Percentiles rank a stretch among this genome's conserved stretches.
Evolutionary conservation across 176 grass and related monocot genomes (phyloP).

Genomic region (Microstegium vimineum): DNA sequence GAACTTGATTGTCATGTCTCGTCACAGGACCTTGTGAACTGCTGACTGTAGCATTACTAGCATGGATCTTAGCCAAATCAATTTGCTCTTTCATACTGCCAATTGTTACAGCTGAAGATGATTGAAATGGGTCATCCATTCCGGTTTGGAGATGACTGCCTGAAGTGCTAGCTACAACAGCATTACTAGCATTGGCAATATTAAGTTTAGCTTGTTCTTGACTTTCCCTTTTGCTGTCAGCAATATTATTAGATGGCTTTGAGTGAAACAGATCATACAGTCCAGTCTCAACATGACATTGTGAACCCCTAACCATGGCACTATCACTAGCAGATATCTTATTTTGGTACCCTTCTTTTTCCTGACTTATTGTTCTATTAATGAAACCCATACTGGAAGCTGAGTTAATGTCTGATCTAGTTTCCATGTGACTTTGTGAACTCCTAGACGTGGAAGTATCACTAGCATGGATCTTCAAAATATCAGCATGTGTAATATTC

Average conservation of each 20-base stretch:
- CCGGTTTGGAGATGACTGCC: constrained; percentile 10
- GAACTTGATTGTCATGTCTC: constrained; percentile 22
- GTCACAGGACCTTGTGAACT: constrained; percentile 27
- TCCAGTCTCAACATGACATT: constrained; percentile 22
- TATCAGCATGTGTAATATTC: constrained; percentile 46
- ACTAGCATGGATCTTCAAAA: constrained; percentile 34
- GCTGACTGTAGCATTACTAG: constrained; percentile 26
- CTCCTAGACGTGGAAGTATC: constrained; percentile 27
- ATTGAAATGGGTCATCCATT: not conserved
- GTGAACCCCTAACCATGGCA: constrained; percentile 15
- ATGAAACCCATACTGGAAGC: constrained; percentile 16
- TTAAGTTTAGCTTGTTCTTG: constrained; percentile 24
- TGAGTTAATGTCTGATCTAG: constrained; percentile 24
- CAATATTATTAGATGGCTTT: constrained; percentile 23
- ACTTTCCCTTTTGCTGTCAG: constrained; percentile 15
- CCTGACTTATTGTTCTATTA: not conserved
- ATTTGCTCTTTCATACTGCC: constrained; percentile 23
- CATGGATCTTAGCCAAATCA: constrained; percentile 13
- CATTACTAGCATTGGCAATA: constrained; percentile 12
- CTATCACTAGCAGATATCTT: constrained; percentile 29
- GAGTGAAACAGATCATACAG: constrained; percentile 20
- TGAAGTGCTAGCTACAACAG: constrained; percentile 16
- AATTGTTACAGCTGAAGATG: constrained; percentile 8
- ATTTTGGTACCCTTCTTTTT: constrained; percentile 29
- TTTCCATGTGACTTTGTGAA: constrained; percentile 33